Evolutionary conservation across 192 early-diverging fungal genomes (phyloP), one percentile per base, ranked within the genome.

Genomic region (Podila epigama): DNA sequence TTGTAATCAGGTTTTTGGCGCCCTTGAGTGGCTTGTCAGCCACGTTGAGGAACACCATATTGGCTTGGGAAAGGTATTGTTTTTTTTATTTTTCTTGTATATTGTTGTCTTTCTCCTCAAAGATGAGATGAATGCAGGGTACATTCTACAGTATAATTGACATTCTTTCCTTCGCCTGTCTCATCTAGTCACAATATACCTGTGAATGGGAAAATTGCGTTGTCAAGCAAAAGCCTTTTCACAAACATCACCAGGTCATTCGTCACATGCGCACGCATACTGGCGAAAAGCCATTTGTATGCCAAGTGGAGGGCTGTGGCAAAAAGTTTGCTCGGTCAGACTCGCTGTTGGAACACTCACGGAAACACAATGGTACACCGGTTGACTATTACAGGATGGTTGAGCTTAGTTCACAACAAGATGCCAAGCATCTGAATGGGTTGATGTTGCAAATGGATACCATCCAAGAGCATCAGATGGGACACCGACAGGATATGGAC

Each of bases 261-360:
- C 91, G 91, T 42, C 92, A 94, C 67, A 82, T 89, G 51, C 86
- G 90, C 3, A 91, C 88, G 0, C 91, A 94, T 64, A 94, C 90
- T 15, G 92, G 92, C 33, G 92, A 94, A 71, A 84, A 87, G 48
- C 92, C 92, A 1, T 92, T 90, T 81, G 69, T 84, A 40, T 94
- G 92, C 58, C 68, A 70, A 12, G 83, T 87, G 3, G 81, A 84
- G 11, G 90, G 85, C 39, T 94, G 92, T 57, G 87, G 79, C 32
- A 92, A 92, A 66, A 83, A 78, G 40, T 94, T 94, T 83, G 89
- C 90, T 29, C 86, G 91, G n/a, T 89, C 88, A 35, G 92, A 92
- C 70, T 89, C 88, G 15, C 79, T 94, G 20, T 83, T 85, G 48
- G 86, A 89, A 51, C 92, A 94, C 41, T 70, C 82, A 12, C 82